Percentiles rank a stretch among this genome's conserved stretches.
These are phyloP conservation scores for Tagetes erecta DNA, from an alignment of 129 eudicot genomes.

Conservation along the genomic window DNA sequence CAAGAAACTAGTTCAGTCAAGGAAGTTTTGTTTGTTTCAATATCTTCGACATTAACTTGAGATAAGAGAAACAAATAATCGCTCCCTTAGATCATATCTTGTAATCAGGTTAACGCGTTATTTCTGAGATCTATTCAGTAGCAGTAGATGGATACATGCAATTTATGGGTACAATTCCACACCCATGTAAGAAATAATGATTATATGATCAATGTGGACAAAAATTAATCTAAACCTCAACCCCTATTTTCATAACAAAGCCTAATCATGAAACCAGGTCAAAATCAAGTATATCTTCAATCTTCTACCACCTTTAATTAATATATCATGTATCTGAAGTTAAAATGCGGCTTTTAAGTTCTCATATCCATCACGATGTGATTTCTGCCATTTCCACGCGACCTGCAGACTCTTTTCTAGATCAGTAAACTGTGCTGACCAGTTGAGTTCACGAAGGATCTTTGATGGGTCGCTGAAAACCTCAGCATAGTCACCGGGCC, in stretches of 20 bases:
- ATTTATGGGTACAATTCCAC: constrained; percentile 19
- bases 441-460: constrained; percentile 64
- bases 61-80: neutral
- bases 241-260: constrained; percentile 33
- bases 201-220: constrained; percentile 21
- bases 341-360: constrained; percentile 14
- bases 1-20: neutral
- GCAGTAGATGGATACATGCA: constrained; percentile 26
- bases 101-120: constrained; percentile 13
- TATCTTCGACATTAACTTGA: too few relatives aligned
- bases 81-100: neutral
- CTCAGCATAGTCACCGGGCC: constrained; percentile 94
- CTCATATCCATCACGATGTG: constrained; percentile 67
- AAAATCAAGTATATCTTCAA: constrained; percentile 26
- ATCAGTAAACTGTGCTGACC: constrained; percentile 67
- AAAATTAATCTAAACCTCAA: constrained; percentile 29
- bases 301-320: constrained; percentile 9
- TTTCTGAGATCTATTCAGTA: constrained; percentile 27
- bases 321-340: neutral
- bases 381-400: constrained; percentile 96
- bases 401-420: constrained; percentile 65
- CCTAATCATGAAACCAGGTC: constrained; percentile 37
- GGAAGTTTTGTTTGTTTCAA: neutral
- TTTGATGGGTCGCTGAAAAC: constrained; percentile 86
- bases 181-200: constrained; percentile 23